Base-by-base conservation (phyloP, 2,329 filamentous ascomycete genomes). In the Byssothecium circinans region DNA sequence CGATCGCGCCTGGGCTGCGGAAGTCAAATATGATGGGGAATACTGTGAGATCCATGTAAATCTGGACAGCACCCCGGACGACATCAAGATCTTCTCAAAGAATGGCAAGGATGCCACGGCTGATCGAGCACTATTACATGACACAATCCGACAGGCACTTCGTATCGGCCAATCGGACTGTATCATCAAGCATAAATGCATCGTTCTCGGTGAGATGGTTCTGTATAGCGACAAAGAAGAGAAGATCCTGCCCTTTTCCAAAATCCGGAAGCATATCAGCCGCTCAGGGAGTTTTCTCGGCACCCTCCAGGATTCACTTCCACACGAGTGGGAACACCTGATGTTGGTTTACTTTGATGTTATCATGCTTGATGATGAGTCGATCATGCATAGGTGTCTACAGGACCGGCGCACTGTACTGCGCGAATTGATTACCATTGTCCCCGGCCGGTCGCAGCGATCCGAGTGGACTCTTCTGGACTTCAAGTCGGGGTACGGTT, bases 11-110 rank as follows among this genome's bases (percentile, higher is more conserved):
- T 83, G 91, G 81, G 88, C 86, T 48, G 79, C 90, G 19, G 89
- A 95, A 67, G 78, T 85, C 42, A 95, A 95, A 65, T 83, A 95
- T 52, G 90, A 95, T 60, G 90, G 88, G 27, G 56, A 52, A 30
- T 50, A 50, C 27, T 50, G 89, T 58, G 91, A 96, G 67, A 83
- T 96, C 23, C 91, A 96, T 60, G 75, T 96, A 32, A 84, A 95
- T 61, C 73, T 88, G 6, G 74, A 74, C 8, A 82, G 80, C 41
- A 73, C 73, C 12, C 38, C 64, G 48, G 64, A 78, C 1, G 80
- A 77, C 39, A 83, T 95, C 22, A 85, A 87, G 53, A 92, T 96
- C 23, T 96, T 94, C 65, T 95, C 90, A 8, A 96, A 96, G 66
- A 94, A 89, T 60, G 89, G 91, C 48, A 95, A 94, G 65, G 89